Base-by-base conservation (phyloP, 2,329 filamentous ascomycete genomes). In the Fonsecaea nubica region DNA sequence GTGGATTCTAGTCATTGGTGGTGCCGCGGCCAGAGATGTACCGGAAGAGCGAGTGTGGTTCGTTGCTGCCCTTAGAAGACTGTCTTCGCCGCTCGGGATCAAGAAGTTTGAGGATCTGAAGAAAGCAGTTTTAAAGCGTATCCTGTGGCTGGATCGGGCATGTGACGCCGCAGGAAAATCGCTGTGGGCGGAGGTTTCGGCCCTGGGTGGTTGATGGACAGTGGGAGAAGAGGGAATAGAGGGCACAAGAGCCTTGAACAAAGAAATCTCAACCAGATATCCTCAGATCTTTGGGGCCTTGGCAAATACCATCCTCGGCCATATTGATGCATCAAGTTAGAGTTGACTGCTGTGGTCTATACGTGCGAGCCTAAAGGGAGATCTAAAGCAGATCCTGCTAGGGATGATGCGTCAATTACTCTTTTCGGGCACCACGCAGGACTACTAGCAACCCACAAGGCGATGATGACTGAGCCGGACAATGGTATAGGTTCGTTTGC, bases 141-240 rank as follows among this genome's bases (percentile, higher is more conserved):
- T 62, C 32, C 30, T 62, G 12, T 62, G 60, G 60, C 60, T 62
- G n/a, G 60, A 56, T 13, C 60, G 53, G 52, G 48, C 60, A 10
- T 62, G 60, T 30, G 60, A 62, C 38, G 52, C 35, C 36, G 60
- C 60, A 48, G 60, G 60, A 10, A 55, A 50, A 36, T 10, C 30
- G 25, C 38, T 62, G 12, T 62, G 60, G 60, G 9, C 18, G 30
- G 60, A 62, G 25, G 48, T 56, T 32, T 25, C 56, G 60, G 60
- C 32, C 13, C 25, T 45, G 21, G 60, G 38, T 38, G 38, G 48
- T 32, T 55, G 36, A 56, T 21, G 38, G 48, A 15, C 15, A 45
- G 40, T 2, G 4, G 30, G 30, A 32, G 12, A 18, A 32, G 32
- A 32, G 50, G 50, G 10, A 32, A 1, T 12, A 54, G 21, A 32